Conservation (phyloP, 768 basidiomycete genomes). For the Boletus rufocinnamomeus region DNA sequence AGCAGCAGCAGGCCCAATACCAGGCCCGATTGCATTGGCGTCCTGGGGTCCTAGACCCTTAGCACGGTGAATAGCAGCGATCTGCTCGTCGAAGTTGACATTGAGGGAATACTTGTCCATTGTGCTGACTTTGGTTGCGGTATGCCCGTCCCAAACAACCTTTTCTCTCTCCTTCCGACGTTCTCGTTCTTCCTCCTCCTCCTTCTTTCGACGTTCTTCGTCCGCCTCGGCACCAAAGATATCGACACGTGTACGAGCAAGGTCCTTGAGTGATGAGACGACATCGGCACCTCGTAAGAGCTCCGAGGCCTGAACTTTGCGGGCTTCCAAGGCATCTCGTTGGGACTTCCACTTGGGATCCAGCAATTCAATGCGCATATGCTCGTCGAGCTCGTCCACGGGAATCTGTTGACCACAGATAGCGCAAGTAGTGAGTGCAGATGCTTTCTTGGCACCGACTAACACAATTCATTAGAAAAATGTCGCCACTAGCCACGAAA, state of each 20-base stretch:
- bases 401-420: conserved; percentile 97
- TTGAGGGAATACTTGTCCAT: conserved; percentile 91
- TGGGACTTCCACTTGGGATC: conserved; percentile 99
- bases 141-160: conserved; percentile 98
- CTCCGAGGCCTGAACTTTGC: conserved; percentile 87
- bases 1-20: conserved; percentile 80
- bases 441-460: conserved; percentile 67
- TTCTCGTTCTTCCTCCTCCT: conserved; percentile 84
- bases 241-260: conserved; percentile 95
- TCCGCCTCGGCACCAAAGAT: conserved; percentile 95
- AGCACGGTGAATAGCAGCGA: conserved; percentile 92
- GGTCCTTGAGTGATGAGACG: conserved; percentile 86
- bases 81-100: conserved; percentile 97
- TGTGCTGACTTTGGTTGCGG: conserved; percentile 88
- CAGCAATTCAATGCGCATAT: conserved; percentile 96
- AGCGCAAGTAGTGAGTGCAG: conserved; percentile 80
- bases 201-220: conserved; percentile 82
- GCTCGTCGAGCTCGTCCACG: conserved; percentile 93
- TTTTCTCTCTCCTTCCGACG: conserved; percentile 88
- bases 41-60: conserved; percentile 89
- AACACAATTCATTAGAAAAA: conserved; percentile 10
- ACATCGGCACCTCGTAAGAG: conserved; percentile 92
- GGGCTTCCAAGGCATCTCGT: conserved; percentile 83
- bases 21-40: conserved; percentile 78
- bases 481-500: neutral